Conservation (phyloP, 73 alveolate species). For the Paramecium sonneborni region DNA sequence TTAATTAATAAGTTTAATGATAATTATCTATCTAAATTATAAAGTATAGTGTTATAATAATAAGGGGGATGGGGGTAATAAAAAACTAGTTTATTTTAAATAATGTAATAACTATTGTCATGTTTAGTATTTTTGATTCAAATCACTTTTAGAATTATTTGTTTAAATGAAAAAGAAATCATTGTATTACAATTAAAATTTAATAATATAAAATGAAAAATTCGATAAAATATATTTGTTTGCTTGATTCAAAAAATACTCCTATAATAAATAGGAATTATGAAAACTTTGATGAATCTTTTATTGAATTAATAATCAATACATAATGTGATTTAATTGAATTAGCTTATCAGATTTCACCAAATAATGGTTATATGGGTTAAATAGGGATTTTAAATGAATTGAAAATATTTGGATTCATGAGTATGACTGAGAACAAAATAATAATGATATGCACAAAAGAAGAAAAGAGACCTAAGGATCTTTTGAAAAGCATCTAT, state of each 20-base stretch:
- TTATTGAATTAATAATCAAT: background rate
- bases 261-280: background rate
- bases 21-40: no score
- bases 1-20: background rate
- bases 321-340: background rate
- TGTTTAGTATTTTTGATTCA: no score
- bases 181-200: background rate
- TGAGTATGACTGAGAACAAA: background rate
- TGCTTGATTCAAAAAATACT: constrained; percentile 33
- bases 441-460: background rate
- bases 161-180: background rate
- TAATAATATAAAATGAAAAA: background rate
- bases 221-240: background rate
- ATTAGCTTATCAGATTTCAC: background rate
- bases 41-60: background rate
- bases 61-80: background rate
- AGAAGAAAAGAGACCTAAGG: background rate
- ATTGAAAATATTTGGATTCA: background rate
- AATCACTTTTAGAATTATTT: background rate
- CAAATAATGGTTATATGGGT: background rate
- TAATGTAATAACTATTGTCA: no score
- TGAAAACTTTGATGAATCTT: background rate
- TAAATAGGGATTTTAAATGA: background rate
- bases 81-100: no score
- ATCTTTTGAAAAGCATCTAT: background rate